Evolutionary conservation across 345 rosid genomes (phyloP), one percentile per base, ranked within the genome.

Genomic region (Dipteronia sinensis): DNA sequence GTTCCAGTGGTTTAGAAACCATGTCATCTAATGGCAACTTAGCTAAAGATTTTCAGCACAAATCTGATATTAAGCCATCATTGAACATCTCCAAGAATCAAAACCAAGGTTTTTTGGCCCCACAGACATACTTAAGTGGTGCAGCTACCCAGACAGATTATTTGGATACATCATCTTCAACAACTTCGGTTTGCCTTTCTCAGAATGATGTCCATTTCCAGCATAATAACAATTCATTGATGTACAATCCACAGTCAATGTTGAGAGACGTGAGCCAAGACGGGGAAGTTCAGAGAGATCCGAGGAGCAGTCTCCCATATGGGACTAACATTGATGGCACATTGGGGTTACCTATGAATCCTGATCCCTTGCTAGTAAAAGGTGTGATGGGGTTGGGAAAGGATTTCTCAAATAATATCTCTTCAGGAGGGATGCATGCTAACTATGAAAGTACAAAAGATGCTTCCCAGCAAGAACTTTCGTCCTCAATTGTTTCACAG

Each of bases 81-180:
- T 55, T 87, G 74, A 86, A 85, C 79, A 74, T 88, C 67, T 75
- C 90, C 74, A 88, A 78, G 84, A 81, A 73, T 80, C 93, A 88
- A 65, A 88, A 80, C 73, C 90, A 78, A 64, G 88, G 87, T 20
- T 77, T 75, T 78, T 81, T 85, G 77, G 44, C 84, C 66, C 81
- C 87, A 3, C 90, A 85, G 58, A 31, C 82, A 46, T 87, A 81
- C 79, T 68, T 81, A 34, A 88, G 86, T 79, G 88, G 87, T 65
- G 78, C 77, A 66, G 69, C 80, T 67, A 67, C 85, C 31, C 93
- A 83, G 70, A 66, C 82, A 6, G 93, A 90, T 77, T 88, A 84
- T 76, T 83, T 92, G 85, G 97, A 92, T 73, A 85, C 92, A 11
- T 92, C 94, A 67, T 92, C 97, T 65, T 89, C 97, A 19, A 87